phyloP scores from a whole-genome alignment of 2,329 filamentous ascomycete genomes.

The Fusarium sp. region DNA sequence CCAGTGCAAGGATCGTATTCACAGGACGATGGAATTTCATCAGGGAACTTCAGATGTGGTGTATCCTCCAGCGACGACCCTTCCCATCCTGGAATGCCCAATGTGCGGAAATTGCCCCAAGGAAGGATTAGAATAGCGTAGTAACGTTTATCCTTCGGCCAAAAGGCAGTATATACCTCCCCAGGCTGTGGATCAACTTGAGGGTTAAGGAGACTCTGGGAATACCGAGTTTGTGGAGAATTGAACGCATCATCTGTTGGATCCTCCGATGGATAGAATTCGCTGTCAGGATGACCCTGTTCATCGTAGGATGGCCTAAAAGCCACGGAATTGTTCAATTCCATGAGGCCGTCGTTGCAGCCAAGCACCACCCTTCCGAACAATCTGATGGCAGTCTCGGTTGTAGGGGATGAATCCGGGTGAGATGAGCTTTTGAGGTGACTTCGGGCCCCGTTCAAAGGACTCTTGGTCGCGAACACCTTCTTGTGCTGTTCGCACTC shows the following conservation, averaged over 20 bases:
- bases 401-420: not conserved
- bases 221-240: not conserved
- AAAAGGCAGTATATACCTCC: constrained; percentile 2
- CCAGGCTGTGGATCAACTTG: constrained; percentile 7
- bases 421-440: constrained; percentile 2
- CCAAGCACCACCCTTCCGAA: constrained; percentile 16
- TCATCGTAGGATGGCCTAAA: not conserved
- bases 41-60: not conserved
- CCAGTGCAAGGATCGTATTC: not conserved
- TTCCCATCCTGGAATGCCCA: not conserved
- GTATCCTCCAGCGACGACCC: not conserved
- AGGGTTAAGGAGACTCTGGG: not conserved
- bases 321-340: not conserved
- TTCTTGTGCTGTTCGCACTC: not conserved
- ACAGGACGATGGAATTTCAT: constrained; percentile 4
- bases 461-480: constrained; percentile 1
- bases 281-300: not conserved
- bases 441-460: not conserved
- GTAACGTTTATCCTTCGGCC: not conserved
- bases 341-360: not conserved
- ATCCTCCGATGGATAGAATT: not conserved
- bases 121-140: not conserved
- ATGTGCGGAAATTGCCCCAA: not conserved
- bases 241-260: not conserved
- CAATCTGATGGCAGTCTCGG: not conserved